Conservation (phyloP, 257 asterid species). For the Solanum rostratum region DNA sequence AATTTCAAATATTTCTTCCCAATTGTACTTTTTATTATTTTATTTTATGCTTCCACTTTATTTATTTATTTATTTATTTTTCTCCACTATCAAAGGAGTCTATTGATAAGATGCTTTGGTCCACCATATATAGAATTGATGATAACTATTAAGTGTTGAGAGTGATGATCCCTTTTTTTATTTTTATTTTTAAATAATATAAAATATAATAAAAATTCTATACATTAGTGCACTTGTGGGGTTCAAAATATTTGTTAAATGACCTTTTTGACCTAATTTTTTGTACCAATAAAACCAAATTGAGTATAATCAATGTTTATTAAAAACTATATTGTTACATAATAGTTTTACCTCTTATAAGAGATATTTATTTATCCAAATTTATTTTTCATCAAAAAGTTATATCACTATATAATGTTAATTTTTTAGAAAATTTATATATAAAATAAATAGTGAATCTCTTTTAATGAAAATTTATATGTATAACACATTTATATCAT, state of each 20-base stretch:
- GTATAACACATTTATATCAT: neutral
- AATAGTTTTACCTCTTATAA: too few relatives aligned
- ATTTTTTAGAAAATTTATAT: neutral
- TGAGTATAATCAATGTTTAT: neutral
- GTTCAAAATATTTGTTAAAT: neutral
- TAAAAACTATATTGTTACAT: neutral
- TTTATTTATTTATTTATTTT: neutral
- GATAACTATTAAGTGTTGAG: neutral
- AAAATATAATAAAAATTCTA: neutral
- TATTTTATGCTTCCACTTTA: neutral
- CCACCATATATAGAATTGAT: neutral
- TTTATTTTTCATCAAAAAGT: neutral
- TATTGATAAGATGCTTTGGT: neutral
- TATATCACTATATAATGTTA: neutral
- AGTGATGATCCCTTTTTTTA: neutral
- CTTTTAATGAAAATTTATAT: neutral
- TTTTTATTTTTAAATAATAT: neutral
- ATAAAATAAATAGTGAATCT: neutral
- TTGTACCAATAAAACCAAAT: neutral
- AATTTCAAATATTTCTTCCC: neutral
- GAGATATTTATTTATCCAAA: neutral
- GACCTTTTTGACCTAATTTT: neutral
- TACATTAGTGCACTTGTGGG: neutral
- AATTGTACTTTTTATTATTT: neutral
- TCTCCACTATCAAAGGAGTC: constrained; percentile 1